Evolutionary conservation across 345 rosid genomes (phyloP), one percentile per base, ranked within the genome.

Genomic region (Limnanthes douglasii): DNA sequence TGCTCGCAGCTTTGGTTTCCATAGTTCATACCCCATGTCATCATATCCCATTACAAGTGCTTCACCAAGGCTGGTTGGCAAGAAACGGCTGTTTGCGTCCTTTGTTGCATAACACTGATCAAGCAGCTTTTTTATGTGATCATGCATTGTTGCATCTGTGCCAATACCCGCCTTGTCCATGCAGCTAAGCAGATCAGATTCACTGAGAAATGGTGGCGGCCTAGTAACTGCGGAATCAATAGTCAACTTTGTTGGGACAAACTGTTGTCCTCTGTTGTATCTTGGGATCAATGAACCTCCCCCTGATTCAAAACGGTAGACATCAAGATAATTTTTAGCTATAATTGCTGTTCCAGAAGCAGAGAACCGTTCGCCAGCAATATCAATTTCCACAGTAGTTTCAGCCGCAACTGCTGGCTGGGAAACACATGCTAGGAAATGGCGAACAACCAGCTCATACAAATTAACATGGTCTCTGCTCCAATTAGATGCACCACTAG

Each of bases 111-210:
- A 88, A 55, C 66, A 83, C 39, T 94, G 72, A 74, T 88, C 97
- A 30, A 83, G 92, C 53, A 88, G 70, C 78, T 88, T 88, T 59
- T 88, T 74, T 33, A 88, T 88, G 66, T 88, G 98, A 50, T 88
- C 98, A 37, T 88, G 98, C 98, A 88, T 88, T 16, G 98, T 88
- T 50, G 98, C 98, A 62, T 84, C 98, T 0, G 95, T 88, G 34
- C 98, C 98, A 64, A 88, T 88, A 35, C 94, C 94, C 1, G 92
- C 98, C 94, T 84, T 84, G 73, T 88, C 95, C 98, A 88, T 88
- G 67, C 95, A 77, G 59, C 70, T 62, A 49, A 88, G 57, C 46
- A 88, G 62, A 64, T 88, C 98, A 43, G 98, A 81, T 70, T 88
- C 98, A 57, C 98, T 73, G 41, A 84, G 45, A 34, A 72, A 72